These are phyloP conservation scores for Chytriomyces sp. DNA, from an alignment of 192 early-diverging fungal genomes.

Conservation along the genomic window DNA sequence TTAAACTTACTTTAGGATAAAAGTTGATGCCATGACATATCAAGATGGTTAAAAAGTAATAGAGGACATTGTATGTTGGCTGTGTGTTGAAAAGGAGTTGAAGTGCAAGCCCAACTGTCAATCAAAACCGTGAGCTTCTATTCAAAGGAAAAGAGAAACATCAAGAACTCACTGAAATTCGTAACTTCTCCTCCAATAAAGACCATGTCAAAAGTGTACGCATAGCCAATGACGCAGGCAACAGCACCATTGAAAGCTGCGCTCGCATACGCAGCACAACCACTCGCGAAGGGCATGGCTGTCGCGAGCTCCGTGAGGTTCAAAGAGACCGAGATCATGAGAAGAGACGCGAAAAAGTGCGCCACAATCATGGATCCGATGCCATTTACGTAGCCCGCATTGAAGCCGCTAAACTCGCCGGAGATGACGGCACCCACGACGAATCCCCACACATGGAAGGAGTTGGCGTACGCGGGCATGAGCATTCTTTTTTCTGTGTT, in stretches of 20 bases:
- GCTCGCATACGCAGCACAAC: conserved; percentile 15
- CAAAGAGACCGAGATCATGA: conserved; percentile 6
- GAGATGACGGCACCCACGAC: conserved; percentile 22
- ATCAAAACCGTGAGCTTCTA: background rate
- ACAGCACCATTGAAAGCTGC: conserved; percentile 19
- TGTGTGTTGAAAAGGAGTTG: background rate
- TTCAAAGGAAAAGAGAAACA: background rate
- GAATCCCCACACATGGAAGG: conserved; percentile 19
- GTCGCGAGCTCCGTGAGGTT: conserved; percentile 24
- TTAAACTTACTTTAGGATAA: conserved; percentile 1
- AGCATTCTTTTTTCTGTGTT: conserved; percentile 7
- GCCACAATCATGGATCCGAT: conserved; percentile 29
- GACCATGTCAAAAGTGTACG: conserved; percentile 23
- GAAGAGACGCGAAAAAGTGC: background rate
- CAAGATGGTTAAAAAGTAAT: background rate
- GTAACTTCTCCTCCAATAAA: conserved; percentile 11
- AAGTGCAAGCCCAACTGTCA: background rate
- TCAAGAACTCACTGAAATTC: background rate
- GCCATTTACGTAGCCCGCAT: conserved; percentile 25
- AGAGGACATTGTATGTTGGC: background rate
- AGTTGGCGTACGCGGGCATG: conserved; percentile 3
- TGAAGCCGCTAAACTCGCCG: conserved; percentile 36
- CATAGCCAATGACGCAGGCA: conserved; percentile 22
- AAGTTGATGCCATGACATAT: conserved; percentile 9
- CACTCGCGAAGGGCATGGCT: conserved; percentile 19